Conservation (phyloP, 768 basidiomycete genomes). For the Macrolepiota albuminosa region DNA sequence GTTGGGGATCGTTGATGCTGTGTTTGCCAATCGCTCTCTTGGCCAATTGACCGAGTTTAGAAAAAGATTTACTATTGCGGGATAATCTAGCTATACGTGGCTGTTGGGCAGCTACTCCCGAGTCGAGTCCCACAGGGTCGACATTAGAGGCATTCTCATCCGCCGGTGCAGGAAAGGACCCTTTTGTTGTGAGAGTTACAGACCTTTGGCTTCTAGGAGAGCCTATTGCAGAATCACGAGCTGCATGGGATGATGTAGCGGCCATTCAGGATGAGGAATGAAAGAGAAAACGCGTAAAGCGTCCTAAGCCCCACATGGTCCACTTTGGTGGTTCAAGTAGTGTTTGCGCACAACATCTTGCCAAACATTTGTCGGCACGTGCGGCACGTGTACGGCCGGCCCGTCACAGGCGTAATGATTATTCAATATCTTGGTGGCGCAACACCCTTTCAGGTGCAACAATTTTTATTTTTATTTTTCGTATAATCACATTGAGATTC, state of each 20-base stretch:
- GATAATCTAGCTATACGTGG: background rate
- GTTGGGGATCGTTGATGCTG: background rate
- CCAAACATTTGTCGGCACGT: conserved; percentile 1
- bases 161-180: conserved; percentile 1
- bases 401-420: too few species aligned
- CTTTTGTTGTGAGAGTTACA: background rate
- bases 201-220: conserved; percentile 3
- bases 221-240: background rate
- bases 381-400: too few species aligned
- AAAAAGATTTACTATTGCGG: conserved; percentile 3
- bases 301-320: background rate
- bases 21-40: conserved; percentile 12
- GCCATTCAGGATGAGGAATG: background rate
- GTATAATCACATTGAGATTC: too few species aligned
- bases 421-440: too few species aligned
- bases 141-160: conserved; percentile 12
- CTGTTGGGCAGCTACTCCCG: background rate
- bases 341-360: background rate
- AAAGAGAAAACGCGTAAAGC: background rate
- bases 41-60: conserved; percentile 6
- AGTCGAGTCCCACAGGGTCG: conserved; percentile 9
- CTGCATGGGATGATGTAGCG: background rate
- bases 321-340: background rate
- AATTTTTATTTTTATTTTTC: too few species aligned
- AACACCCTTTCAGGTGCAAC: background rate